Percentiles rank a stretch among this genome's conserved stretches.
Evolutionary conservation across 768 basidiomycete genomes (phyloP).

Genomic region (Tremella mesenterica): DNA sequence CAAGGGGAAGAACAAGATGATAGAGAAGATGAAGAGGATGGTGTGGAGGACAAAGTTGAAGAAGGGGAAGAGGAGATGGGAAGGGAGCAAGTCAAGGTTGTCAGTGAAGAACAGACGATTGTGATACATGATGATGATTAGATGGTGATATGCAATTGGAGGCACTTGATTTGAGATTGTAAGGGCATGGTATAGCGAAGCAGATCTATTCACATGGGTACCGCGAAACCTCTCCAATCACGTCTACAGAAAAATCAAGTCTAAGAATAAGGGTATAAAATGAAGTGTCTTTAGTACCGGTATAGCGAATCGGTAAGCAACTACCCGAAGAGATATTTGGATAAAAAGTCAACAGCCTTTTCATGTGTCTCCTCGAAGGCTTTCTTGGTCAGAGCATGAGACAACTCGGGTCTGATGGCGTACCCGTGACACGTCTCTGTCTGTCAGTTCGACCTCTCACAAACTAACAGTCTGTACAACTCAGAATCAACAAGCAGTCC

Average conservation of each 20-base stretch:
- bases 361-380: slow-evolving; percentile 54
- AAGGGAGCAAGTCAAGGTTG: slow-evolving; percentile 2
- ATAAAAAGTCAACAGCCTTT: slow-evolving; percentile 49
- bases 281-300: too few species aligned
- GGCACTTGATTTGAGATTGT: too few species aligned
- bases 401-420: slow-evolving; percentile 55
- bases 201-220: too few species aligned
- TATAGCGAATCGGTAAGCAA: too few species aligned
- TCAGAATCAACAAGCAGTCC: too few species aligned
- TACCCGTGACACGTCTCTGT: slow-evolving; percentile 54
- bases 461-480: too few species aligned
- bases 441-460: neutral
- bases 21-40: slow-evolving; percentile 13
- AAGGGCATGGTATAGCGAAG: too few species aligned
- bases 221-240: too few species aligned
- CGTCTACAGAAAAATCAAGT: too few species aligned
- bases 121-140: slow-evolving; percentile 46
- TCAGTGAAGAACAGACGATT: slow-evolving; percentile 25
- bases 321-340: slow-evolving; percentile 43
- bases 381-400: slow-evolving; percentile 52
- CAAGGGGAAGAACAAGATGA: slow-evolving; percentile 45
- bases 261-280: too few species aligned
- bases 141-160: too few species aligned
- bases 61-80: neutral
- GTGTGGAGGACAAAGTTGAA: neutral